phyloP scores from a whole-genome alignment of 306 rosid genomes.

The Pterocarpus santalinus region DNA sequence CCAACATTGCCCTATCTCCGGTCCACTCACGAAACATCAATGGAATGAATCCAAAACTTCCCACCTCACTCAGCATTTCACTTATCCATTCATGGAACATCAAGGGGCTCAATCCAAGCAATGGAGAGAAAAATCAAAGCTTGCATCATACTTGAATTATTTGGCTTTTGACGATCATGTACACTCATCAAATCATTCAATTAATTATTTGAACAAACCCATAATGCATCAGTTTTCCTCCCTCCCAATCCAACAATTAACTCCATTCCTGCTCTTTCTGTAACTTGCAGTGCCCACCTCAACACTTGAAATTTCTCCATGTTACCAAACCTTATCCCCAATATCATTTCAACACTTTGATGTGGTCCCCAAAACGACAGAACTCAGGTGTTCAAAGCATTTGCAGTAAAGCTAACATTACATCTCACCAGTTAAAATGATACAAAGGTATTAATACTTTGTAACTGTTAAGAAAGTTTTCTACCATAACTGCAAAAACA shows the following conservation, averaged over 20 bases:
- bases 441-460: neutral
- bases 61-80: neutral
- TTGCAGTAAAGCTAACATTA: constrained; percentile 3
- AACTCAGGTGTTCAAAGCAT: neutral
- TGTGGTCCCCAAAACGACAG: constrained; percentile 2
- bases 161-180: neutral
- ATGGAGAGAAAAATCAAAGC: neutral
- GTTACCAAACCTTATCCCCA: constrained; percentile 11
- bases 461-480: neutral
- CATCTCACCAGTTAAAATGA: neutral
- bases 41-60: neutral
- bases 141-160: neutral
- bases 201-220: neutral
- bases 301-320: constrained; percentile 30
- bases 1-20: neutral
- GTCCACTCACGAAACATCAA: neutral
- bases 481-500: constrained; percentile 3
- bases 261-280: neutral
- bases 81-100: neutral
- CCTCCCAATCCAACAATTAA: neutral
- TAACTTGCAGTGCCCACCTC: neutral
- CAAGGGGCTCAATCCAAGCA: neutral
- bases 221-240: neutral
- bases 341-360: neutral
- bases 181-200: constrained; percentile 4